These are phyloP conservation scores for Lasiosphaeria hispida DNA, from an alignment of 495 filamentous ascomycete species.

Conservation along the genomic window DNA sequence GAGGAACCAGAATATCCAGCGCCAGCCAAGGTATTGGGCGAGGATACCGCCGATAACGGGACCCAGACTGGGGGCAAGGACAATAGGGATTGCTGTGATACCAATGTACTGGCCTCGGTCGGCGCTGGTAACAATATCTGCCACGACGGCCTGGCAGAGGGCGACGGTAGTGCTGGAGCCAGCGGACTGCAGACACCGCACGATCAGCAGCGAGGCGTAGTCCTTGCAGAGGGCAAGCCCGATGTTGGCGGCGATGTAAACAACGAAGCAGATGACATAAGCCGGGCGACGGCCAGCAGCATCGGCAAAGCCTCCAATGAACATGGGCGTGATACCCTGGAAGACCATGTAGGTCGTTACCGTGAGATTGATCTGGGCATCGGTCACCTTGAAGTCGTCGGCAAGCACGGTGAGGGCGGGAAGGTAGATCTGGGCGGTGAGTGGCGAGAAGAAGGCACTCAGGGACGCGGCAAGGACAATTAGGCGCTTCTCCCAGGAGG, in stretches of 20 bases:
- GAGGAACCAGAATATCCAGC: slow-evolving; percentile 68
- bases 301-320: slow-evolving; percentile 58
- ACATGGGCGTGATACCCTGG: slow-evolving; percentile 56
- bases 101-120: slow-evolving; percentile 51
- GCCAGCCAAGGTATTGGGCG: slow-evolving; percentile 61
- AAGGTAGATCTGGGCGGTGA: slow-evolving; percentile 70
- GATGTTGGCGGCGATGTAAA: slow-evolving; percentile 58
- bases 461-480: slow-evolving; percentile 61
- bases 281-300: slow-evolving; percentile 52
- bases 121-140: slow-evolving; percentile 51
- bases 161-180: slow-evolving; percentile 52
- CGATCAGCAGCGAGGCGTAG: slow-evolving; percentile 50
- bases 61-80: slow-evolving; percentile 29
- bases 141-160: slow-evolving; percentile 54
- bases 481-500: slow-evolving; percentile 53
- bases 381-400: slow-evolving; percentile 50
- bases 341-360: slow-evolving; percentile 62
- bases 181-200: slow-evolving; percentile 55
- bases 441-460: slow-evolving; percentile 66
- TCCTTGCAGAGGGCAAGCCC: slow-evolving; percentile 50
- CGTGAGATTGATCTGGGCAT: slow-evolving; percentile 59
- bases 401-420: slow-evolving; percentile 61
- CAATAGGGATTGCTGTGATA: slow-evolving; percentile 36
- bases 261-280: slow-evolving; percentile 52
- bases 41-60: slow-evolving; percentile 56